Base-by-base conservation (phyloP, 1,139 yeast species). In the Petasospora rhodanensis region DNA sequence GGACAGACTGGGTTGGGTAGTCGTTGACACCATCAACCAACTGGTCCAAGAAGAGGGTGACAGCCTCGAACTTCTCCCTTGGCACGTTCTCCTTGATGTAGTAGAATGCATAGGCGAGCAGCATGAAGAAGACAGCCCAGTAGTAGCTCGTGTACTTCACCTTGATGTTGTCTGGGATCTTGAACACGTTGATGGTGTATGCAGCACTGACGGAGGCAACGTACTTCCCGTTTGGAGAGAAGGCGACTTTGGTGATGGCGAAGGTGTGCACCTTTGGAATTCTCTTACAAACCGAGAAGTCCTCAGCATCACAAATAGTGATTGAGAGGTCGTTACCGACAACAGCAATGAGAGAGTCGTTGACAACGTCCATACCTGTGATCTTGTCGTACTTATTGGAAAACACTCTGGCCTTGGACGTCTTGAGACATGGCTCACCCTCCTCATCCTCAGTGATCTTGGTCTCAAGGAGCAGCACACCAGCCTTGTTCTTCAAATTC, bases 201-300 rank as follows among this genome's bases (percentile, higher is more conserved):
- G 94, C 85, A 2, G 93, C 94, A 29, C 95, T 81, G 0, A 79
- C 82, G 12, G 89, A 74, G 2, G 89, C 94, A 31, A 87, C 61
- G 35, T 71, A 64, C 25, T 71, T 62, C 11, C 91, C 89, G 47
- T 76, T 71, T 8, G 85, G 80, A 12, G 85, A 79, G 41, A 87
- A 76, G 0, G 76, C 66, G 9, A 85, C 73, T 31, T 75, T 70
- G 0, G 96, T 89, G 33, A 89, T 79, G 9, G 95, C 91, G 57
- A 85, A 83, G 7, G 71, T 65, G 55, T 89, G 97, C 30, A 80
- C 77, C 41, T 79, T 72, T 32, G 69, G 68, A 40, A 78, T 64
- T 6, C 68, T 59, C 38, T 70, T 70, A 26, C 77, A 50, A 9
- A 68, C 59, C 30, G 68, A 65, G 37, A 84, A 70, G 42, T 68